These are phyloP conservation scores for Diaporthe capsici DNA, from an alignment of 2,329 filamentous ascomycete species.

Conservation along the genomic window DNA sequence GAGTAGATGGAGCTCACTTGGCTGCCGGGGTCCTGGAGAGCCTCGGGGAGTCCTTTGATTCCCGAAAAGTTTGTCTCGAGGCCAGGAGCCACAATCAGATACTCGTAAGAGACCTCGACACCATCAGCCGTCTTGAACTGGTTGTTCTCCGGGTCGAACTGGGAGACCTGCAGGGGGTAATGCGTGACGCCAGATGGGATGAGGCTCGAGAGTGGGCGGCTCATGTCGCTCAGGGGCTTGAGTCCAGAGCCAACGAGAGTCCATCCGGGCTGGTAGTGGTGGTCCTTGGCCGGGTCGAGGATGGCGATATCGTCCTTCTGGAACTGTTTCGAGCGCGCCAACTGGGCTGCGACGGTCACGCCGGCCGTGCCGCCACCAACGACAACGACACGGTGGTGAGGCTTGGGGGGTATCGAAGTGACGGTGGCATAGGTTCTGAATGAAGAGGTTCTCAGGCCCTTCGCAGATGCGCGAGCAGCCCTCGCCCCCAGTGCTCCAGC, in stretches of 20 bases:
- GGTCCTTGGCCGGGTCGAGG: conserved; percentile 51
- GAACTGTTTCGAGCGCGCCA: conserved; percentile 45
- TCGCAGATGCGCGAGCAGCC: conserved; percentile 34
- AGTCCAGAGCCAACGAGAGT: conserved; percentile 55
- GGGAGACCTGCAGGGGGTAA: conserved; percentile 51
- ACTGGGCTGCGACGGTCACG: conserved; percentile 43
- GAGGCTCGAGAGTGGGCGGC: conserved; percentile 48
- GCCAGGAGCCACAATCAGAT: conserved; percentile 54
- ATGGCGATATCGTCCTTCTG: conserved; percentile 54
- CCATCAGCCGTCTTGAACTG: conserved; percentile 53
- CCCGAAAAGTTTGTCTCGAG: conserved; percentile 54
- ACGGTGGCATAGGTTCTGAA: conserved; percentile 40
- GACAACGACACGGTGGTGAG: conserved; percentile 44
- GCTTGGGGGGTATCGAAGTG: conserved; percentile 42
- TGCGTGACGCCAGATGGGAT: conserved; percentile 53
- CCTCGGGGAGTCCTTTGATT: conserved; percentile 52
- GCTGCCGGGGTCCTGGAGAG: conserved; percentile 51
- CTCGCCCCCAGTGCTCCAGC: conserved; percentile 34
- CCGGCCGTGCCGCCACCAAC: conserved; percentile 46
- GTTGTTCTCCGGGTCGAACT: conserved; percentile 54
- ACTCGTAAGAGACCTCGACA: conserved; percentile 54
- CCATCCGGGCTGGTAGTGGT: conserved; percentile 56
- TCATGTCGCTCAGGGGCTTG: conserved; percentile 48
- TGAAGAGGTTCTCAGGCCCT: conserved; percentile 22
- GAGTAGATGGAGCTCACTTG: conserved; percentile 56